These are phyloP conservation scores for Fusarium proliferatum DNA, from an alignment of 2,329 filamentous ascomycete genomes.

Conservation along the genomic window DNA sequence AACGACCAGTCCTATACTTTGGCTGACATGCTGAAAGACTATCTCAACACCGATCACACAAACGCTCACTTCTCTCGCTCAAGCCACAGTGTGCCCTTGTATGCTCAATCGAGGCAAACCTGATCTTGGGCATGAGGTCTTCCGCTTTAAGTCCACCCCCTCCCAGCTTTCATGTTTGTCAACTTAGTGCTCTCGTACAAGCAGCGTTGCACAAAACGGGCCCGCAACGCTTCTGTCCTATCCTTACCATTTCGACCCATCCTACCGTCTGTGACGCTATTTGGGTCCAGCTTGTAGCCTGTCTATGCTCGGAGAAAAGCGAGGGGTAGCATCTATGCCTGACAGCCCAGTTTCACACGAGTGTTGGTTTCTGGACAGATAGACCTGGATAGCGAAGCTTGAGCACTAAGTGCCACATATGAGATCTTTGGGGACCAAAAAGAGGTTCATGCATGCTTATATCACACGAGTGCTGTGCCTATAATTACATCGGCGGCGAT, in stretches of 20 bases:
- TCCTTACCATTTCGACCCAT: background rate
- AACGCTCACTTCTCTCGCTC: background rate
- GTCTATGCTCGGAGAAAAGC: constrained; percentile 9
- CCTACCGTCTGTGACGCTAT: constrained; percentile 5
- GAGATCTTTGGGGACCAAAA: constrained; percentile 8
- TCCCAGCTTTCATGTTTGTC: background rate
- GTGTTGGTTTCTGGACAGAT: background rate
- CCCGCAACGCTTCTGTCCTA: background rate
- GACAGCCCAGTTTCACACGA: constrained; percentile 27
- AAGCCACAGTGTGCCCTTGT: background rate
- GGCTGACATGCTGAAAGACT: background rate
- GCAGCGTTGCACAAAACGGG: constrained; percentile 20
- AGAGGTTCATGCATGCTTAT: constrained; percentile 12
- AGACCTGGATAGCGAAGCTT: background rate
- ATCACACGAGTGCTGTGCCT: background rate
- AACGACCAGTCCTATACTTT: background rate
- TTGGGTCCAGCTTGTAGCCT: background rate
- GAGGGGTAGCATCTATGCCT: constrained; percentile 3
- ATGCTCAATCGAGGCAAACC: background rate
- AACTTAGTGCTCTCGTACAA: background rate
- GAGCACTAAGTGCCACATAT: constrained; percentile 14
- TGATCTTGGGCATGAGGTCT: background rate
- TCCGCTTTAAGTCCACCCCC: background rate
- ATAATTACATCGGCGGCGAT: background rate
- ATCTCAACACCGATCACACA: background rate